phyloP scores from a whole-genome alignment of 352 stramenopile genomes.

The Globisporangium spinosum region DNA sequence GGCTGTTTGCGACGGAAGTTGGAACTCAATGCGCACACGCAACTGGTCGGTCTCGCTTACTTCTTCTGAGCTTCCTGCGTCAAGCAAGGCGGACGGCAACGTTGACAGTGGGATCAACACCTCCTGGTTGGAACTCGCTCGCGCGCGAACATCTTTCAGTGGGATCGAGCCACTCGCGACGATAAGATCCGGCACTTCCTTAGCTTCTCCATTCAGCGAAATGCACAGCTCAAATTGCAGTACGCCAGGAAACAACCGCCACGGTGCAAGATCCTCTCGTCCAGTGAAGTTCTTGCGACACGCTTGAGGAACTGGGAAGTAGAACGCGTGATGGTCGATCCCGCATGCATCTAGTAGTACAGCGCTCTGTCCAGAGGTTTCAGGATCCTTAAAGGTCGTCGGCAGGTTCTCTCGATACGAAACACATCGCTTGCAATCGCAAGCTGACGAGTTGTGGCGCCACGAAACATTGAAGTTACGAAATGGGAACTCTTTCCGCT shows the following conservation, averaged over 20 bases:
- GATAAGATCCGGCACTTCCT: conserved; percentile 63
- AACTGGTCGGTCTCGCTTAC: conserved; percentile 33
- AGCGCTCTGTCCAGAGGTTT: not conserved
- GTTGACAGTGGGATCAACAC: conserved; percentile 36
- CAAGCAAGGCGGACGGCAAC: conserved; percentile 21
- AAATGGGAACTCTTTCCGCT: conserved; percentile 62
- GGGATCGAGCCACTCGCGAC: conserved; percentile 49
- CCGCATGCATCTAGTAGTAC: conserved; percentile 27
- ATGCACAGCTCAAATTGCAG: conserved; percentile 76
- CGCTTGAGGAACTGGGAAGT: conserved; percentile 76
- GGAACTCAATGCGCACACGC: conserved; percentile 52
- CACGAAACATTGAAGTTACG: conserved; percentile 81
- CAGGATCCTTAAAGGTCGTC: conserved; percentile 6
- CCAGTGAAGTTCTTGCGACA: conserved; percentile 74
- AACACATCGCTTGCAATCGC: conserved; percentile 49
- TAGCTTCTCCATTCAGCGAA: conserved; percentile 62
- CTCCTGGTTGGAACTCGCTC: conserved; percentile 31
- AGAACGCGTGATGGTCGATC: conserved; percentile 81
- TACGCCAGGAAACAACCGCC: conserved; percentile 67
- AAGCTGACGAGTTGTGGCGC: conserved; percentile 47
- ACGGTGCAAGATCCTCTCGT: conserved; percentile 70
- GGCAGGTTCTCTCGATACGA: conserved; percentile 21
- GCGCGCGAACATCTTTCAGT: conserved; percentile 34
- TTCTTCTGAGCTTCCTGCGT: conserved; percentile 9
- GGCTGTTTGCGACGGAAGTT: conserved; percentile 2